These are phyloP conservation scores for Kodamaea suecica DNA, from an alignment of 1,139 yeast species.

Conservation along the genomic window DNA sequence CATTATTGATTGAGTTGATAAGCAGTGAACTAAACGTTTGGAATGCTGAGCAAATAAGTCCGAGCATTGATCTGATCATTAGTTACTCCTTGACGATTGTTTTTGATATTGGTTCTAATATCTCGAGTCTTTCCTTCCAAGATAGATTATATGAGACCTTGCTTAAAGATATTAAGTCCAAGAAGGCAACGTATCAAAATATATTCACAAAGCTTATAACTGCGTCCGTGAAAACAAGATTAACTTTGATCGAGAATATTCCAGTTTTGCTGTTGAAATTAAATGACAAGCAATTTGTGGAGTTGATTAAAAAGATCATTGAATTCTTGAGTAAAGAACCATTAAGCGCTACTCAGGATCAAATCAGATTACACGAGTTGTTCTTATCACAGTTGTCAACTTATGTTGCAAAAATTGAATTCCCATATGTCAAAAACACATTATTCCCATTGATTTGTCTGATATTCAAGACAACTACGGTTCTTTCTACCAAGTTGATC, in stretches of 20 bases:
- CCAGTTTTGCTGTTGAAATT: constrained; percentile 51
- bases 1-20: constrained; percentile 45
- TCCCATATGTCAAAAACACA: constrained; percentile 68
- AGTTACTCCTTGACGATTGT: constrained; percentile 56
- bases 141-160: constrained; percentile 54
- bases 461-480: constrained; percentile 78
- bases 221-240: constrained; percentile 34
- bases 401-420: constrained; percentile 54
- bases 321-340: constrained; percentile 26
- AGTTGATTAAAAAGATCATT: constrained; percentile 31
- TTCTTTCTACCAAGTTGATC: constrained; percentile 70
- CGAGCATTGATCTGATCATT: constrained; percentile 37
- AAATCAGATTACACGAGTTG: constrained; percentile 53
- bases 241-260: constrained; percentile 54
- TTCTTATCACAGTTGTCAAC: constrained; percentile 46
- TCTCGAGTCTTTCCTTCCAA: constrained; percentile 75
- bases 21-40: constrained; percentile 33
- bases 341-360: constrained; percentile 27
- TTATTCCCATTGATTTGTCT: constrained; percentile 70
- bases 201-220: constrained; percentile 39
- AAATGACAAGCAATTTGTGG: constrained; percentile 44
- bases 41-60: constrained; percentile 10
- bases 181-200: constrained; percentile 30
- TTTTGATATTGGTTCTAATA: constrained; percentile 58
- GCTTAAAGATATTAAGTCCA: constrained; percentile 30